phyloP scores from a whole-genome alignment of 495 filamentous ascomycete genomes.

The Ramalina intermedia region DNA sequence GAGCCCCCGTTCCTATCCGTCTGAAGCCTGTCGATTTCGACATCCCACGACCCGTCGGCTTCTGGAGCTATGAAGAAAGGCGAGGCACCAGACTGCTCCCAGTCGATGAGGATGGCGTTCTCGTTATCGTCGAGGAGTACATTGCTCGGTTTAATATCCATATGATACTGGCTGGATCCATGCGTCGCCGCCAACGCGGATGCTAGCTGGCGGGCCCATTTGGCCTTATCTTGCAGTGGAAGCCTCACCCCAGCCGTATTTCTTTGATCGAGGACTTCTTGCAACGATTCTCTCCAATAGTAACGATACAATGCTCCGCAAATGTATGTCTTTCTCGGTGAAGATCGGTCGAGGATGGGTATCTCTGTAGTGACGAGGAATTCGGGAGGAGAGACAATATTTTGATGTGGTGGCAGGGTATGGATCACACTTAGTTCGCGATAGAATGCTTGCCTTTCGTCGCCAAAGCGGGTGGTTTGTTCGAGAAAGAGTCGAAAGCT shows the following conservation, averaged over 20 bases:
- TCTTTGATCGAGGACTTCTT: not conserved
- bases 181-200: slow-evolving; percentile 10
- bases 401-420: not conserved
- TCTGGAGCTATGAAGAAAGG: slow-evolving; percentile 12
- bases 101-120: slow-evolving; percentile 16
- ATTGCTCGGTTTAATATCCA: slow-evolving; percentile 18
- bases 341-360: too few species aligned
- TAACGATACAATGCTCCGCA: slow-evolving; percentile 3
- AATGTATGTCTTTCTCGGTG: not conserved
- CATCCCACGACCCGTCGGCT: slow-evolving; percentile 13
- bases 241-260: not conserved
- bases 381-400: not conserved
- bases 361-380: not conserved
- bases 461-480: not conserved
- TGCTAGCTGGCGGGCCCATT: slow-evolving; percentile 13
- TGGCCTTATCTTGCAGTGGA: not conserved
- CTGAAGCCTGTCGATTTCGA: not conserved
- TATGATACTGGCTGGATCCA: slow-evolving; percentile 9
- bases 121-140: slow-evolving; percentile 12
- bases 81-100: slow-evolving; percentile 15
- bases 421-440: not conserved
- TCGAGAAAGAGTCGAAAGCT: not conserved
- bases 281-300: not conserved
- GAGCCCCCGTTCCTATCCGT: not conserved
- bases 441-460: not conserved